phyloP scores from a whole-genome alignment of 2,329 filamentous ascomycete species.

The Penicillium oxalicum region DNA sequence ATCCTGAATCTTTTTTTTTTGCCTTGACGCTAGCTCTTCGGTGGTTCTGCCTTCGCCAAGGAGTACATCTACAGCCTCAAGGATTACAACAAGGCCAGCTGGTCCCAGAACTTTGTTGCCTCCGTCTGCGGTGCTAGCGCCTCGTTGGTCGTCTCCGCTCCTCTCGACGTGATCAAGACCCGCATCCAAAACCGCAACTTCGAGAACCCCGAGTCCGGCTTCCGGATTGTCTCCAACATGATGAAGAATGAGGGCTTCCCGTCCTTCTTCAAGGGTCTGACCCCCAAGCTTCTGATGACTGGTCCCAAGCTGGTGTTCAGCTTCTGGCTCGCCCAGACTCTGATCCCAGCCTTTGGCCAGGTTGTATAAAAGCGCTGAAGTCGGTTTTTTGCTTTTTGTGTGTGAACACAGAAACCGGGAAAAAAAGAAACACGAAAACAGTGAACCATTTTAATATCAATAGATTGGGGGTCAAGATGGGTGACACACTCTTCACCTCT shows the following conservation, averaged over 20 bases:
- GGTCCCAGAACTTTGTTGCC: conserved; percentile 95
- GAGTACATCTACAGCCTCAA: conserved; percentile 84
- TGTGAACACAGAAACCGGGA: background rate
- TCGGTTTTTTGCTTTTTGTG: too few relatives aligned
- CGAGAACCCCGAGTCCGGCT: conserved; percentile 90
- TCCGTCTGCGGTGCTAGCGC: conserved; percentile 92
- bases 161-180: conserved; percentile 96
- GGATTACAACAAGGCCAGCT: conserved; percentile 93
- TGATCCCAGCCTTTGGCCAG: conserved; percentile 87
- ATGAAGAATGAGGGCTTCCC: conserved; percentile 76
- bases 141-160: conserved; percentile 92
- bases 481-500: conserved; percentile 10
- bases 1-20: background rate
- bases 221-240: conserved; percentile 90
- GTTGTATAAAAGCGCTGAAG: conserved; percentile 43
- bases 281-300: conserved; percentile 97
- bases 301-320: conserved; percentile 98
- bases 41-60: conserved; percentile 94
- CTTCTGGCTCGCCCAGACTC: conserved; percentile 97
- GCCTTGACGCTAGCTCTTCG: conserved; percentile 64
- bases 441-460: too few relatives aligned
- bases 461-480: conserved; percentile 3
- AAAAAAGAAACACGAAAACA: background rate
- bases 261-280: conserved; percentile 95
- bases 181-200: conserved; percentile 98